These are phyloP conservation scores for Fusarium avenaceum DNA, from an alignment of 2,329 filamentous ascomycete genomes.

Conservation along the genomic window DNA sequence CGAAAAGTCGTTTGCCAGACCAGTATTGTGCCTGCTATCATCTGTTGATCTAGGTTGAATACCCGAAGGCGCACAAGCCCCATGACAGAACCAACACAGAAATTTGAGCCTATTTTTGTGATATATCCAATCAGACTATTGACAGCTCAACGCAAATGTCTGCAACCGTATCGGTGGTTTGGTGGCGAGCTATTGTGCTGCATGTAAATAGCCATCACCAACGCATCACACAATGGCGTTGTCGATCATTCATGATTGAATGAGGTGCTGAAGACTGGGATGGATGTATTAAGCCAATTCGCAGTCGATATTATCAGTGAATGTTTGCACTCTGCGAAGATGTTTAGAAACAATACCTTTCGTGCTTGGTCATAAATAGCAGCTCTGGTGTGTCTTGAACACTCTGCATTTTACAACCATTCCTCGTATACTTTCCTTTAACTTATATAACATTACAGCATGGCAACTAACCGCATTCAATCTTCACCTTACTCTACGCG, in stretches of 20 bases:
- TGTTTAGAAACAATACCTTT: not conserved
- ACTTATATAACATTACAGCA: not conserved
- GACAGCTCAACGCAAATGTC: not conserved
- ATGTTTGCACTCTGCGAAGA: not conserved
- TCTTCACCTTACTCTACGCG: not conserved
- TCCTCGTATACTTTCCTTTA: not conserved
- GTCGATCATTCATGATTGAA: slow-evolving; percentile 12
- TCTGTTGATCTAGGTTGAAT: slow-evolving; percentile 1
- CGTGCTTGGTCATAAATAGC: slow-evolving; percentile 19
- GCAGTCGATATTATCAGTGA: not conserved
- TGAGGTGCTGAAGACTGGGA: slow-evolving; percentile 7
- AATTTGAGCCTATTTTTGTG: not conserved
- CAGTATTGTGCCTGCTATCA: not conserved
- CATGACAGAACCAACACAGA: slow-evolving; percentile 1
- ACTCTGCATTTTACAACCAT: not conserved
- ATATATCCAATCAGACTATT: not conserved
- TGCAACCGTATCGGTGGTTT: slow-evolving; percentile 22
- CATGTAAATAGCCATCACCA: slow-evolving; percentile 11
- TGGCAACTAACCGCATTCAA: slow-evolving; percentile 3
- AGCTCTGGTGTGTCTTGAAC: not conserved
- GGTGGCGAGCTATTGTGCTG: slow-evolving; percentile 19
- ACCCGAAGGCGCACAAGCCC: slow-evolving; percentile 22
- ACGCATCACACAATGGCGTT: slow-evolving; percentile 31
- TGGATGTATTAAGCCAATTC: slow-evolving; percentile 10
- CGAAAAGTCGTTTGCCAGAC: not conserved